A percentile compares a stretch with the other conserved stretches of the same genome.
Evolutionary conservation across 2,329 filamentous ascomycete genomes (phyloP).

Genomic region (Colletotrichum tofieldiae): DNA sequence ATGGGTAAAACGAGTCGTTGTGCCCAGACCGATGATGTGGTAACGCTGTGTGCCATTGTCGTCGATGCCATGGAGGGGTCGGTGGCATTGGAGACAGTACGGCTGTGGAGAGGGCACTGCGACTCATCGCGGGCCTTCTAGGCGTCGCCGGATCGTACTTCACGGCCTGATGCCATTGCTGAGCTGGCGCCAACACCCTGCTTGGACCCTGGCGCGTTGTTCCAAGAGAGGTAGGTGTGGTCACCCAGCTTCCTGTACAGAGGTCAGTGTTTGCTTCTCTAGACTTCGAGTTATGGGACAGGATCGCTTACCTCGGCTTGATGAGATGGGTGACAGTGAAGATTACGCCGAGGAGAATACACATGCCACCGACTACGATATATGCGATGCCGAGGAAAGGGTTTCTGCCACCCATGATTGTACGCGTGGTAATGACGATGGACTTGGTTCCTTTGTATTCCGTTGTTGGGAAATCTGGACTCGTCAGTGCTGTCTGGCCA

Average conservation of each 20-base stretch:
- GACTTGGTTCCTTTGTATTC: slow-evolving; percentile 90
- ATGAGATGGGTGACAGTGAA: slow-evolving; percentile 94
- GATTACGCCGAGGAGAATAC: slow-evolving; percentile 87
- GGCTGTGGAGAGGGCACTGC: slow-evolving; percentile 32
- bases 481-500: not conserved
- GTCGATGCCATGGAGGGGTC: slow-evolving; percentile 16
- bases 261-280: slow-evolving; percentile 14
- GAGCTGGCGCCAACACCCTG: slow-evolving; percentile 59
- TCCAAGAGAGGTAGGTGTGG: slow-evolving; percentile 98
- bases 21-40: slow-evolving; percentile 26
- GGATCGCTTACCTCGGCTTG: slow-evolving; percentile 79
- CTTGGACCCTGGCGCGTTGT: slow-evolving; percentile 69
- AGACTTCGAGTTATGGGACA: slow-evolving; percentile 12
- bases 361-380: slow-evolving; percentile 92
- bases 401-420: slow-evolving; percentile 95
- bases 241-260: slow-evolving; percentile 89
- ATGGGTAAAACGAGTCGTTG: slow-evolving; percentile 24
- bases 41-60: slow-evolving; percentile 27
- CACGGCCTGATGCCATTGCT: slow-evolving; percentile 70
- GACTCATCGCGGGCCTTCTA: slow-evolving; percentile 54
- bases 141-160: slow-evolving; percentile 63
- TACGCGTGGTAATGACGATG: slow-evolving; percentile 89
- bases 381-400: slow-evolving; percentile 97
- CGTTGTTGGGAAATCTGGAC: slow-evolving; percentile 82
- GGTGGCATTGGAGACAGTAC: slow-evolving; percentile 29